phyloP scores from a whole-genome alignment of 2,329 filamentous ascomycete genomes.

The Penicillium sumatraense region DNA sequence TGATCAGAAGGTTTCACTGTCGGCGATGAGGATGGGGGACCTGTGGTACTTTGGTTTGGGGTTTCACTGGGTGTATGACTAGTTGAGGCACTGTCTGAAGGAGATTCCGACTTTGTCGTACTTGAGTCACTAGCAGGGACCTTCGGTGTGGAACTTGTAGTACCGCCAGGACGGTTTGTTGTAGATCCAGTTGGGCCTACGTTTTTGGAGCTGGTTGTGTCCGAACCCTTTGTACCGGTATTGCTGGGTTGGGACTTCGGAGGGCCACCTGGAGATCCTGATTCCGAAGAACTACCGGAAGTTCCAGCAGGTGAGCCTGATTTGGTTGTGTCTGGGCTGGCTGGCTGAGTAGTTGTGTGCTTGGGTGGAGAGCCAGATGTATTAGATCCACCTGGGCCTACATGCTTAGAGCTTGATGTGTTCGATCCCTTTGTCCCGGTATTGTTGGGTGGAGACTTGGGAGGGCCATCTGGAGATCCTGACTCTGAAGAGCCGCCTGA shows the following conservation, averaged over 20 bases:
- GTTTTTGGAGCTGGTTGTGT: no score
- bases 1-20: background rate
- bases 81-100: background rate
- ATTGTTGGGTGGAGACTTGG: background rate
- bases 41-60: background rate
- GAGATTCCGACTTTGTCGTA: background rate
- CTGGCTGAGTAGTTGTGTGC: background rate
- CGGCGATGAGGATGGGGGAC: background rate
- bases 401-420: background rate
- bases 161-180: background rate
- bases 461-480: background rate
- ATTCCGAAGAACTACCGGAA: background rate
- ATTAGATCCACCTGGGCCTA: background rate
- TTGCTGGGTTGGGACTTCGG: no score
- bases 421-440: background rate
- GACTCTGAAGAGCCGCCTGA: background rate
- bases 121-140: background rate
- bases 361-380: no score
- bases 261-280: no score
- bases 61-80: background rate
- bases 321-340: background rate
- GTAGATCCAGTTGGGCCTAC: background rate
- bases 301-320: background rate
- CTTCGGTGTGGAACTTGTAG: background rate
- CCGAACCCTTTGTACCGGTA: no score